phyloP scores from a whole-genome alignment of 1,139 yeast species.

The Kodamaea plutei region DNA sequence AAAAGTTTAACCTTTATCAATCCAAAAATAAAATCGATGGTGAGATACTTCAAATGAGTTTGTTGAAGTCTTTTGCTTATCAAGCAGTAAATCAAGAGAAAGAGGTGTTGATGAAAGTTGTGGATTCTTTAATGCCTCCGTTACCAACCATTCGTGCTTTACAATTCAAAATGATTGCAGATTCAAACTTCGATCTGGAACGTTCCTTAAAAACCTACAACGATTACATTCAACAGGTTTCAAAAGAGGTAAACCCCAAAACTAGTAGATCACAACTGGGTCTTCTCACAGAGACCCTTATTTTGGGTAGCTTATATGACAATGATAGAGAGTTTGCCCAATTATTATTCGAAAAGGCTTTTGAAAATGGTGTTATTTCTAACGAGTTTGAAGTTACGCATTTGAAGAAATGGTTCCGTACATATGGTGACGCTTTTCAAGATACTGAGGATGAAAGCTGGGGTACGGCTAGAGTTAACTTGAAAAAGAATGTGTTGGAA shows the following conservation, averaged over 20 bases:
- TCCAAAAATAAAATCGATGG: slow-evolving; percentile 32
- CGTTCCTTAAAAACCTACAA: slow-evolving; percentile 51
- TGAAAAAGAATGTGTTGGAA: slow-evolving; percentile 15
- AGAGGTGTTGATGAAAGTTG: slow-evolving; percentile 32
- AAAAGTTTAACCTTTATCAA: slow-evolving; percentile 35
- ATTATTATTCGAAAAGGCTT: slow-evolving; percentile 55
- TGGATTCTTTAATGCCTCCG: slow-evolving; percentile 43
- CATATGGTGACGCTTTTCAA: slow-evolving; percentile 51
- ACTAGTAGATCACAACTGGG: slow-evolving; percentile 44
- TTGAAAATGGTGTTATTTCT: slow-evolving; percentile 36
- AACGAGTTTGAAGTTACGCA: slow-evolving; percentile 41
- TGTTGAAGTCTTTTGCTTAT: slow-evolving; percentile 23
- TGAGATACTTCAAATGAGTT: slow-evolving; percentile 28
- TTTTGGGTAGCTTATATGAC: slow-evolving; percentile 44
- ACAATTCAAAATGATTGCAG: slow-evolving; percentile 45
- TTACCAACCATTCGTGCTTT: slow-evolving; percentile 25
- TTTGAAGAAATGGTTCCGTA: slow-evolving; percentile 46
- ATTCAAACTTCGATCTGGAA: slow-evolving; percentile 43
- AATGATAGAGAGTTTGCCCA: slow-evolving; percentile 62
- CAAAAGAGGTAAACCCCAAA: slow-evolving; percentile 29
- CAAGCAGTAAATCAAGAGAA: slow-evolving; percentile 38
- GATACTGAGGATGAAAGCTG: slow-evolving; percentile 27
- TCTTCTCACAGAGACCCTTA: slow-evolving; percentile 48
- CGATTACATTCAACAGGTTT: slow-evolving; percentile 39
- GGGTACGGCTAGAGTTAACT: slow-evolving; percentile 25